Conservation (phyloP, 805 yeast genomes). For the Saccharomyces jurei region DNA sequence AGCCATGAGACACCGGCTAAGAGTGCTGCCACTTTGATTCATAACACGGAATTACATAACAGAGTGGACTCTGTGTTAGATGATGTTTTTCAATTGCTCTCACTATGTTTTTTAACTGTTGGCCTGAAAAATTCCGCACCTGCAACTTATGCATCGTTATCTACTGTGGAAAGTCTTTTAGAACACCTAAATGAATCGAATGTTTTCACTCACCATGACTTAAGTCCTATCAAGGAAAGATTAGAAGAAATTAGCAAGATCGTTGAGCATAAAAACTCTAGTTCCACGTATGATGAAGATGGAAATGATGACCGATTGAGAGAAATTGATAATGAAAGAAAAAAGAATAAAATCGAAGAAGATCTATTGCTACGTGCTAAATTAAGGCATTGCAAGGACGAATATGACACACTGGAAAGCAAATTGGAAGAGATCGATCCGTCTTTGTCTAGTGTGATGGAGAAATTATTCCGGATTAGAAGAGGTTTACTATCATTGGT, state of each 20-base stretch:
- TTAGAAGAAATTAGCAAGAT: conserved; percentile 61
- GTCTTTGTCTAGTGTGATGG: conserved; percentile 44
- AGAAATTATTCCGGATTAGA: conserved; percentile 54
- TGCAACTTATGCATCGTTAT: conserved; percentile 82
- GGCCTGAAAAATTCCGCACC: conserved; percentile 89
- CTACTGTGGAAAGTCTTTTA: conserved; percentile 77
- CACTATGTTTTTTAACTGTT: conserved; percentile 82
- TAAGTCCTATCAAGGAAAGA: conserved; percentile 67
- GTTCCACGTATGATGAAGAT: conserved; percentile 13
- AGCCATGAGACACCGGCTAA: conserved; percentile 15
- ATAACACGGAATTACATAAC: conserved; percentile 28
- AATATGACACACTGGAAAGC: conserved; percentile 48
- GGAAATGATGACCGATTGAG: conserved; percentile 9
- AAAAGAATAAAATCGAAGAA: conserved; percentile 47
- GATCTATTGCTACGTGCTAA: conserved; percentile 56
- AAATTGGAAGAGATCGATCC: conserved; percentile 47
- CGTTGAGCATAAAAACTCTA: conserved; percentile 36
- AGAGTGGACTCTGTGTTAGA: conserved; percentile 69
- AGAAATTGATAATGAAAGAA: conserved; percentile 23
- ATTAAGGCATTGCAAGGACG: conserved; percentile 51
- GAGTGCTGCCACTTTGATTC: conserved; percentile 22
- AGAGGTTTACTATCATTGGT: conserved; percentile 50
- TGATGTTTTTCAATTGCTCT: conserved; percentile 81
- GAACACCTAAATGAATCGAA: conserved; percentile 75
- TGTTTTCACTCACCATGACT: conserved; percentile 77